Percentiles rank a stretch among this genome's conserved stretches.
Evolutionary conservation across 2,329 filamentous ascomycete species (phyloP).

Genomic region (Dryadomyces quercivorus): DNA sequence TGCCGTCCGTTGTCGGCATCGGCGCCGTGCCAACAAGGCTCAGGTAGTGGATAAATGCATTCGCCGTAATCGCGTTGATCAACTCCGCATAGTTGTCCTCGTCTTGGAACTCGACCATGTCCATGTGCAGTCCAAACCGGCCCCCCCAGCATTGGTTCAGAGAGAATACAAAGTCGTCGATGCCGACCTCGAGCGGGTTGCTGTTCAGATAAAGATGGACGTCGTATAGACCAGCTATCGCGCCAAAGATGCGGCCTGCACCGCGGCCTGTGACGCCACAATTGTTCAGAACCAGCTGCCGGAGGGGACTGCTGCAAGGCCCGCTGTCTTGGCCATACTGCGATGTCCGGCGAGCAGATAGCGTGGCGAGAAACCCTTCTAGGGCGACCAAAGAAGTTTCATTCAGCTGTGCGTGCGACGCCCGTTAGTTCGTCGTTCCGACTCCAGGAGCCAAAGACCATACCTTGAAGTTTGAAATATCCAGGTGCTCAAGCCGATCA

Average conservation of each 20-base stretch:
- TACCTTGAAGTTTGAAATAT: slow-evolving; percentile 42
- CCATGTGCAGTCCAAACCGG: slow-evolving; percentile 36
- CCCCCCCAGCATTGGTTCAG: slow-evolving; percentile 31
- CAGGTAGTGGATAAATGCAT: slow-evolving; percentile 36
- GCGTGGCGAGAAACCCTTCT: slow-evolving; percentile 27
- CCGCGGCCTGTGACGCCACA: slow-evolving; percentile 39
- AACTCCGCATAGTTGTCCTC: slow-evolving; percentile 40
- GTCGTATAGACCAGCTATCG: slow-evolving; percentile 32
- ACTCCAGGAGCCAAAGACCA: neutral
- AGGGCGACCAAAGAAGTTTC: slow-evolving; percentile 34
- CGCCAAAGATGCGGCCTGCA: slow-evolving; percentile 36
- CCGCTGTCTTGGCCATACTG: neutral
- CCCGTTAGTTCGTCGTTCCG: neutral
- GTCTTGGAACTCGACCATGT: slow-evolving; percentile 44
- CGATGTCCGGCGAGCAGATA: slow-evolving; percentile 6
- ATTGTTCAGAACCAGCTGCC: slow-evolving; percentile 34
- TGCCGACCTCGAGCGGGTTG: slow-evolving; percentile 40
- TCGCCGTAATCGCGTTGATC: slow-evolving; percentile 35
- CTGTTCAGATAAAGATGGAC: slow-evolving; percentile 37
- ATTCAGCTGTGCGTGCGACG: slow-evolving; percentile 4
- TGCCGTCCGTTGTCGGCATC: slow-evolving; percentile 21
- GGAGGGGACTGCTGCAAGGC: slow-evolving; percentile 11
- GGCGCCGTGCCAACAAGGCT: slow-evolving; percentile 42
- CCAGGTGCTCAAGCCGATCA: slow-evolving; percentile 37
- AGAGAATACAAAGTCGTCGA: slow-evolving; percentile 35